Evolutionary conservation across 2,329 filamentous ascomycete species (phyloP).

Genomic region (Cladophialophora carrionii): DNA sequence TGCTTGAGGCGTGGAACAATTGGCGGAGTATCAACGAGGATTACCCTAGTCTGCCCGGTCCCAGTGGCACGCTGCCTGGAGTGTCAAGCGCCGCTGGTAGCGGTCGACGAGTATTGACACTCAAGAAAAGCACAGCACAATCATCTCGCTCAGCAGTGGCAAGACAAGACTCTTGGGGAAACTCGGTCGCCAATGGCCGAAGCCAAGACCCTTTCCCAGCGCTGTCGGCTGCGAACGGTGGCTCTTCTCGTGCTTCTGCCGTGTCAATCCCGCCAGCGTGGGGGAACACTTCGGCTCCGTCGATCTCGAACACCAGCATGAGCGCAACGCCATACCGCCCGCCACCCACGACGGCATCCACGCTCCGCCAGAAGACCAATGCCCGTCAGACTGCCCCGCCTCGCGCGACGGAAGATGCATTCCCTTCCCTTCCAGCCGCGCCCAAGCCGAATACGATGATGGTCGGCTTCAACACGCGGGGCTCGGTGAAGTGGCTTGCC

Average conservation of each 20-base stretch:
- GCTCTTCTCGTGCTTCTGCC: constrained; percentile 37
- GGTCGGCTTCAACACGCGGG: constrained; percentile 50
- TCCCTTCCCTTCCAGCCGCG: constrained; percentile 80
- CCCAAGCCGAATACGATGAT: constrained; percentile 65
- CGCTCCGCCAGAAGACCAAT: constrained; percentile 20
- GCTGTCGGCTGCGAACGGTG: constrained; percentile 43
- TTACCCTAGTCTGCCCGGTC: constrained; percentile 82
- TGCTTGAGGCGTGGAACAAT: constrained; percentile 88
- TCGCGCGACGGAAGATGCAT: constrained; percentile 61
- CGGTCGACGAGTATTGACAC: constrained; percentile 63
- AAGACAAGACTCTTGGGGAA: constrained; percentile 61
- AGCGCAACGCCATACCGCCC: constrained; percentile 26
- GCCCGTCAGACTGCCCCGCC: constrained; percentile 39
- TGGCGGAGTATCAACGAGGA: constrained; percentile 97
- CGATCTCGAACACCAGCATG: constrained; percentile 37
- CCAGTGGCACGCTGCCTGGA: constrained; percentile 67
- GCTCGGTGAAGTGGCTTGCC: constrained; percentile 51
- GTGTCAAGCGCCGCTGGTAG: constrained; percentile 54
- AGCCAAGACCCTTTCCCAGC: constrained; percentile 53
- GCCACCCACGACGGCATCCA: constrained; percentile 24
- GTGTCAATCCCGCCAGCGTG: constrained; percentile 18
- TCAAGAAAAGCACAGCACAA: constrained; percentile 71
- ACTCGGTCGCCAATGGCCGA: constrained; percentile 45
- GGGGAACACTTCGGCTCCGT: constrained; percentile 33
- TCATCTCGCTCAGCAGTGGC: constrained; percentile 65